phyloP scores from a whole-genome alignment of 345 rosid genomes.

The Syzygium jambos region DNA sequence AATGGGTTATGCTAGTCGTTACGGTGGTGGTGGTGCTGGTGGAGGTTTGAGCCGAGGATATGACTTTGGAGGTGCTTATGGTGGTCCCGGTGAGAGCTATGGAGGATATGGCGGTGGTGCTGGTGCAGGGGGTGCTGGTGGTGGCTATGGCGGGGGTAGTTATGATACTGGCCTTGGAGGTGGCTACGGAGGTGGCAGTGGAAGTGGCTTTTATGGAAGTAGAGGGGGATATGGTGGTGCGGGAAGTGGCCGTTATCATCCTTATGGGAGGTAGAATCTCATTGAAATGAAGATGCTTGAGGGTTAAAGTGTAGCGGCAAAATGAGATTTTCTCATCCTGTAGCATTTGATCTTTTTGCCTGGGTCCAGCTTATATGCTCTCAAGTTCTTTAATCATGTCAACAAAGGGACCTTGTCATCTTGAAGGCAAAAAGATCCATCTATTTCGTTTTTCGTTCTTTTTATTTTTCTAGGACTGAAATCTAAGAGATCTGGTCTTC shows the following conservation, averaged over 20 bases:
- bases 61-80: slow-evolving; percentile 31
- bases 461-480: neutral
- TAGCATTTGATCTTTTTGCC: neutral
- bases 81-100: slow-evolving; percentile 24
- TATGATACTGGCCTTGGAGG: neutral
- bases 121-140: slow-evolving; percentile 31
- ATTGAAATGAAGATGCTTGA: neutral
- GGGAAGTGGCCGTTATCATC: slow-evolving; percentile 74
- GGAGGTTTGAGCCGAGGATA: slow-evolving; percentile 25
- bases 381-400: neutral
- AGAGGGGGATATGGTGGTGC: slow-evolving; percentile 20
- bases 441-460: neutral
- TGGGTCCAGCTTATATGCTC: neutral
- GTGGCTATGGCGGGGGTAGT: slow-evolving; percentile 43
- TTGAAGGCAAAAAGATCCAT: neutral
- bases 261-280: slow-evolving; percentile 68
- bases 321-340: neutral
- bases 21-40: slow-evolving; percentile 42
- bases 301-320: neutral
- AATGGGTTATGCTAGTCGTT: slow-evolving; percentile 66
- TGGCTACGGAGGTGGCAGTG: slow-evolving; percentile 21
- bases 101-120: slow-evolving; percentile 48
- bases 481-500: neutral
- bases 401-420: neutral
- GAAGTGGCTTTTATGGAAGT: neutral